phyloP scores from a whole-genome alignment of 1,284 basidiomycete species.

The Ganoderma resinaceum region DNA sequence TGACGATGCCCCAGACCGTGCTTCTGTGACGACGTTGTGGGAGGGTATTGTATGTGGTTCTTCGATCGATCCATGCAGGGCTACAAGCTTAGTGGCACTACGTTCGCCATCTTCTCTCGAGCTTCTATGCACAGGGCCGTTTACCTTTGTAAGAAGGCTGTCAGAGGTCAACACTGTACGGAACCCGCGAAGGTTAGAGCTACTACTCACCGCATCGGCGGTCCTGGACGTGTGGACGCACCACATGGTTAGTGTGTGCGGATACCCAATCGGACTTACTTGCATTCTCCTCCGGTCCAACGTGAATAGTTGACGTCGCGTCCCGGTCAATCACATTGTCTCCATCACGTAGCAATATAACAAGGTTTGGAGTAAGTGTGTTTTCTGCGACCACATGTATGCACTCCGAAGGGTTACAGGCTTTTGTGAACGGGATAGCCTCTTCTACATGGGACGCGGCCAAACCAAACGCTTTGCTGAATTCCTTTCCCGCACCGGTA shows the following conservation, averaged over 20 bases:
- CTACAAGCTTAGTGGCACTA: not conserved
- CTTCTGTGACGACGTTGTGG: not conserved
- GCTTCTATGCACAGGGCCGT: not conserved
- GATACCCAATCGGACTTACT: not conserved
- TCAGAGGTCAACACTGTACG: not conserved
- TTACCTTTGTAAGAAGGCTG: not conserved
- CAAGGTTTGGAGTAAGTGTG: not conserved
- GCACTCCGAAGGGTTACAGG: too few species aligned
- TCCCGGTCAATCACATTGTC: not conserved
- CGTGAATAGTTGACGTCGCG: not conserved
- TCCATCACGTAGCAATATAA: not conserved
- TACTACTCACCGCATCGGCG: not conserved
- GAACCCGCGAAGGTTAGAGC: not conserved
- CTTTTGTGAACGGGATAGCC: too few species aligned
- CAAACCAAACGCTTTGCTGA: too few species aligned
- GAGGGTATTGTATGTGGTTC: not conserved
- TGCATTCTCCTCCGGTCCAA: not conserved
- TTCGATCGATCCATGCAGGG: not conserved
- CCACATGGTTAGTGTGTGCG: not conserved
- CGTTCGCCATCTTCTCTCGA: not conserved
- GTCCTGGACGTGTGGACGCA: not conserved
- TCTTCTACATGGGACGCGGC: too few species aligned
- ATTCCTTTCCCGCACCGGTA: too few species aligned
- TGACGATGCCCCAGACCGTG: not conserved
- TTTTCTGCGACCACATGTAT: not conserved